Evolutionary conservation across 2,329 filamentous ascomycete species (phyloP).

Genomic region (Zymoseptoria brevis): DNA sequence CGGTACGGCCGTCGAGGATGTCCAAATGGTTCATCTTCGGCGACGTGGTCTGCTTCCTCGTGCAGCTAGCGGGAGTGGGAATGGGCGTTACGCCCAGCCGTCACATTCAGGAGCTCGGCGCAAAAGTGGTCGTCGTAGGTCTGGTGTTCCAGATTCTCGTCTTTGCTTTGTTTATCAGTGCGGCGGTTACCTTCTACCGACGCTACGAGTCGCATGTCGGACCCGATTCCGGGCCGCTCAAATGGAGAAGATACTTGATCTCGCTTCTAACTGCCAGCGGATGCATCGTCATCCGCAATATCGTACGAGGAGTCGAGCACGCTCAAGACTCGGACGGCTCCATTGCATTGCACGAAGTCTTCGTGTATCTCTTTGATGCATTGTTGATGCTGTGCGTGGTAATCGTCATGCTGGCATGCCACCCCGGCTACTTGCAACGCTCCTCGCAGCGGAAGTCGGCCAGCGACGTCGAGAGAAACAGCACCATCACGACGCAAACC

Average conservation of each 20-base stretch:
- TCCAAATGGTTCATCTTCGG: conserved; percentile 50
- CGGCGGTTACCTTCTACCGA: conserved; percentile 43
- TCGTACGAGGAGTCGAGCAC: conserved; percentile 45
- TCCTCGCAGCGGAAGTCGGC: neutral
- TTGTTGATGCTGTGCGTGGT: conserved; percentile 31
- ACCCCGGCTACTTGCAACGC: conserved; percentile 7
- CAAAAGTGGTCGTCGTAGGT: conserved; percentile 48
- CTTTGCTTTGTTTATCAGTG: conserved; percentile 49
- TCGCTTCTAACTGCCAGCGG: conserved; percentile 34
- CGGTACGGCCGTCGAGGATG: conserved; percentile 39
- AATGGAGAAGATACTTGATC: conserved; percentile 32
- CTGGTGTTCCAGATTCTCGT: conserved; percentile 51
- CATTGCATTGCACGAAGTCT: conserved; percentile 36
- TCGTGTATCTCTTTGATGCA: conserved; percentile 41
- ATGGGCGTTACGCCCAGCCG: conserved; percentile 15
- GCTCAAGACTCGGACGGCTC: conserved; percentile 36
- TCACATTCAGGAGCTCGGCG: conserved; percentile 31
- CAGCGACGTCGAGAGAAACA: neutral
- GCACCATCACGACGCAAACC: neutral
- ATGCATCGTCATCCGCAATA: conserved; percentile 40
- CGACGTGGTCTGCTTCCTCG: conserved; percentile 46
- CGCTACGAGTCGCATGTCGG: conserved; percentile 20
- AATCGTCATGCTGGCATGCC: conserved; percentile 11
- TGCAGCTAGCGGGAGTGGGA: conserved; percentile 43
- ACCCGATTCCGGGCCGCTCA: conserved; percentile 7